Evolutionary conservation across 768 basidiomycete genomes (phyloP).

Genomic region (Pisolithus marmoratus): DNA sequence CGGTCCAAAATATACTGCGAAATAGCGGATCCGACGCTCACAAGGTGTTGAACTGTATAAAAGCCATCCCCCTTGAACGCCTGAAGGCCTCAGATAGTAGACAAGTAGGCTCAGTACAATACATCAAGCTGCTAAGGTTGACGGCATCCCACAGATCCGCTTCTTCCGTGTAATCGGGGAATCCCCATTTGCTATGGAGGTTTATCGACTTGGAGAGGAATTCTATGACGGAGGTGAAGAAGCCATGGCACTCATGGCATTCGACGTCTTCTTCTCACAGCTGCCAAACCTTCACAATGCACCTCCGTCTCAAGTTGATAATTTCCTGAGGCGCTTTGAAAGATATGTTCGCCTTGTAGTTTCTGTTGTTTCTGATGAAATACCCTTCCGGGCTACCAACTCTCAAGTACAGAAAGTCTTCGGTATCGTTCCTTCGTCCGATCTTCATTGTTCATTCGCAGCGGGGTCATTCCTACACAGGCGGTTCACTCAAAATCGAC

Average conservation of each 20-base stretch:
- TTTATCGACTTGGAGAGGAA: background rate
- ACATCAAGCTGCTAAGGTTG: no score
- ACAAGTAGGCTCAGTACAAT: background rate
- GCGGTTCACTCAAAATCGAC: background rate
- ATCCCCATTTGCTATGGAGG: no score
- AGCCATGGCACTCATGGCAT: background rate
- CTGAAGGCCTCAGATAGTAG: background rate
- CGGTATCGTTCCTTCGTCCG: background rate
- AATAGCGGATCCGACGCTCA: background rate
- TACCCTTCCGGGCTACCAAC: slow-evolving; percentile 1
- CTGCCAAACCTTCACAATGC: background rate
- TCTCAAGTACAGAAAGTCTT: background rate
- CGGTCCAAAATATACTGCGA: slow-evolving; percentile 3
- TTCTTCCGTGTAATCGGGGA: background rate
- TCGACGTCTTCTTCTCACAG: background rate
- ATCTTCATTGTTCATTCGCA: background rate
- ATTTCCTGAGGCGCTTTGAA: slow-evolving; percentile 18
- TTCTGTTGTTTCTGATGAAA: slow-evolving; percentile 36
- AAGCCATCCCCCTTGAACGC: slow-evolving; percentile 12
- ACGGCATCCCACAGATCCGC: background rate
- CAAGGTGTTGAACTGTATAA: slow-evolving; percentile 18
- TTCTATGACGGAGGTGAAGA: background rate
- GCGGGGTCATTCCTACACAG: background rate
- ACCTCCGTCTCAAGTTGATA: slow-evolving; percentile 29
- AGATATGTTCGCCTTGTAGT: slow-evolving; percentile 28